A percentile compares a stretch with the other conserved stretches of the same genome.
These are phyloP conservation scores for Coniella vitis DNA, from an alignment of 2,329 filamentous ascomycete genomes.

Conservation along the genomic window DNA sequence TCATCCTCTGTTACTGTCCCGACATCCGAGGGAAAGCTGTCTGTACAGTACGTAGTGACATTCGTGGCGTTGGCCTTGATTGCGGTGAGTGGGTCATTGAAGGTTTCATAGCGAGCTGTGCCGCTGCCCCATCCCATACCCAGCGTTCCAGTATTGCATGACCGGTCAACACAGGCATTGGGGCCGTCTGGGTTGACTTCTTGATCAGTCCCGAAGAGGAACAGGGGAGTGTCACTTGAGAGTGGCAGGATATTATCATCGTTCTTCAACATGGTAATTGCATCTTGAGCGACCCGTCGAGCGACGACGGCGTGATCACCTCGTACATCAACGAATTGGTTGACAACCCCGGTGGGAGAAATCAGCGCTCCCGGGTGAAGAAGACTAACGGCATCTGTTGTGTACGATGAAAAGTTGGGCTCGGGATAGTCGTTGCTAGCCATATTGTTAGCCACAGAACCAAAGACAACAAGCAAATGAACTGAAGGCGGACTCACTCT, in stretches of 20 bases:
- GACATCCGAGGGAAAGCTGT: slow-evolving; percentile 47
- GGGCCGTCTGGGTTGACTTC: slow-evolving; percentile 45
- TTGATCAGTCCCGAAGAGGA: slow-evolving; percentile 48
- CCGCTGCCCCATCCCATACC: slow-evolving; percentile 72
- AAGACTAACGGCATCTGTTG: slow-evolving; percentile 45
- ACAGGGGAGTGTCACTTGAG: slow-evolving; percentile 29
- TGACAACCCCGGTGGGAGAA: slow-evolving; percentile 56
- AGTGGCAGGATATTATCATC: slow-evolving; percentile 52
- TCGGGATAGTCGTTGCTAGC: slow-evolving; percentile 38
- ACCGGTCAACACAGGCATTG: slow-evolving; percentile 61
- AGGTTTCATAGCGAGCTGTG: slow-evolving; percentile 59
- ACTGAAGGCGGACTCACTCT: slow-evolving; percentile 27
- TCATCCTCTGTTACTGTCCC: slow-evolving; percentile 29
- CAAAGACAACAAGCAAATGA: background rate
- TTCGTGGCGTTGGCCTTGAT: slow-evolving; percentile 40
- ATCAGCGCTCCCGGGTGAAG: slow-evolving; percentile 52
- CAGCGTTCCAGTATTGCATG: slow-evolving; percentile 61
- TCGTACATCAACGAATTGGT: slow-evolving; percentile 61
- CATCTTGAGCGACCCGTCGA: slow-evolving; percentile 48
- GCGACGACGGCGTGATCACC: slow-evolving; percentile 43
- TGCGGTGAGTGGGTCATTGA: slow-evolving; percentile 59
- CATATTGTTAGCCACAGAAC: background rate
- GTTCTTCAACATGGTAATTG: slow-evolving; percentile 56
- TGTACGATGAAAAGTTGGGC: slow-evolving; percentile 55
- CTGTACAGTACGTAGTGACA: slow-evolving; percentile 54